phyloP scores from a whole-genome alignment of 805 yeast genomes.

The Yarrowia deformans region DNA sequence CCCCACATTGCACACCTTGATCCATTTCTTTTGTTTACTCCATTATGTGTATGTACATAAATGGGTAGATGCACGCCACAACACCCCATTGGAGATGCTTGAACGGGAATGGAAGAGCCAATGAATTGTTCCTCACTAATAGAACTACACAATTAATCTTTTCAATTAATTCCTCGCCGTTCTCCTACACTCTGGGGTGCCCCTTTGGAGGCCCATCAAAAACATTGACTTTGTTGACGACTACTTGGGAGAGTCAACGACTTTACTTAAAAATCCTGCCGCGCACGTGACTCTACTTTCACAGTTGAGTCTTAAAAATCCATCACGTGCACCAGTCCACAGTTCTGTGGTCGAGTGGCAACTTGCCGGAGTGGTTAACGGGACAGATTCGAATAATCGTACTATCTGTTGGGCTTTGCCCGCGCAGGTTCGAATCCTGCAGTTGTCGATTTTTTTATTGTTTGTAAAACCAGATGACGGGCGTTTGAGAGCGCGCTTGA shows the following conservation, averaged over 20 bases:
- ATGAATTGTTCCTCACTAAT: too few species aligned
- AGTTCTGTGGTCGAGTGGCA: conserved; percentile 26
- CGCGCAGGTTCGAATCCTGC: conserved; percentile 52
- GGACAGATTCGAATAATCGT: conserved; percentile 38
- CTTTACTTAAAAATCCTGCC: not conserved
- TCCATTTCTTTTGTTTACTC: too few species aligned
- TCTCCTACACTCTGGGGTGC: too few species aligned
- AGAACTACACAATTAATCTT: too few species aligned
- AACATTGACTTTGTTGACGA: not conserved
- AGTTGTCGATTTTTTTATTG: conserved; percentile 44
- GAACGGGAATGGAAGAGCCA: too few species aligned
- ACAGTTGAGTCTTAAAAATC: not conserved
- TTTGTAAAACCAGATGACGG: too few species aligned
- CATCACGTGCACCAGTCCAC: conserved; percentile 7
- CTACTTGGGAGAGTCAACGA: not conserved
- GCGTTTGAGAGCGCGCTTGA: not conserved
- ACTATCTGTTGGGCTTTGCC: conserved; percentile 47
- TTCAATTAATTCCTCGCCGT: too few species aligned
- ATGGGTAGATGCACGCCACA: too few species aligned
- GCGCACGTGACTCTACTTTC: not conserved
- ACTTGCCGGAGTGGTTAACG: conserved; percentile 39
- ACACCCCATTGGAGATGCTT: too few species aligned
- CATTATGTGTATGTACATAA: too few species aligned
- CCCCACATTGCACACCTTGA: too few species aligned
- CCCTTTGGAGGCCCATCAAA: too few species aligned